Conservation (phyloP, 345 rosid genomes). For the Citropsis articulata region DNA sequence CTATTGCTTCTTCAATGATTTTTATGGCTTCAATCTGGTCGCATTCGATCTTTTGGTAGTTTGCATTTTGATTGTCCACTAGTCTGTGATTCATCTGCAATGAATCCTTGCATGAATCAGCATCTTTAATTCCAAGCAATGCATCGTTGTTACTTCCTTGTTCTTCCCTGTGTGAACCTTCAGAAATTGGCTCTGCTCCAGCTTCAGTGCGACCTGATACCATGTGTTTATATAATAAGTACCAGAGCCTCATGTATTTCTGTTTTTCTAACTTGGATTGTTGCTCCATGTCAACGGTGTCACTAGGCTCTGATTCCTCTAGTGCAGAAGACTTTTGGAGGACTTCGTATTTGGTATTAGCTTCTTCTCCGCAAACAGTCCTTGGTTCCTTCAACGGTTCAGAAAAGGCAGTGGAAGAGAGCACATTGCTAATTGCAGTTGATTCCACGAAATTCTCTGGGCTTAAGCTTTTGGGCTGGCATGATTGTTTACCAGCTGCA, state of each 20-base stretch:
- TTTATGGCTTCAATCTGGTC: slow-evolving; percentile 67
- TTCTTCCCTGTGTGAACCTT: slow-evolving; percentile 30
- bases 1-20: slow-evolving; percentile 84
- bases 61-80: slow-evolving; percentile 21
- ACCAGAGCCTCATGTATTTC: slow-evolving; percentile 65
- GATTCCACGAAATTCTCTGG: not conserved
- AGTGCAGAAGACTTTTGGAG: slow-evolving; percentile 15
- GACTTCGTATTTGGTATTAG: slow-evolving; percentile 9
- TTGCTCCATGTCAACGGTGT: slow-evolving; percentile 19
- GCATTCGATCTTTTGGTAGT: slow-evolving; percentile 32
- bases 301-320: slow-evolving; percentile 22
- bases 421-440: not conserved
- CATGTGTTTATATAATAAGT: slow-evolving; percentile 71
- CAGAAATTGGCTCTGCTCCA: slow-evolving; percentile 30
- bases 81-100: slow-evolving; percentile 17
- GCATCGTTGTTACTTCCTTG: slow-evolving; percentile 23
- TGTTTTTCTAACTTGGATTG: slow-evolving; percentile 46
- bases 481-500: slow-evolving; percentile 26
- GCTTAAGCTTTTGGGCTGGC: slow-evolving; percentile 10
- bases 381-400: slow-evolving; percentile 14
- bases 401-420: slow-evolving; percentile 10
- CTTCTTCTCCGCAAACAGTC: slow-evolving; percentile 29
- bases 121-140: slow-evolving; percentile 10
- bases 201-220: slow-evolving; percentile 44
- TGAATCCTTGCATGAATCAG: slow-evolving; percentile 10